Evolutionary conservation across 129 eudicot species (phyloP).

Genomic region (Erigeron canadensis): DNA sequence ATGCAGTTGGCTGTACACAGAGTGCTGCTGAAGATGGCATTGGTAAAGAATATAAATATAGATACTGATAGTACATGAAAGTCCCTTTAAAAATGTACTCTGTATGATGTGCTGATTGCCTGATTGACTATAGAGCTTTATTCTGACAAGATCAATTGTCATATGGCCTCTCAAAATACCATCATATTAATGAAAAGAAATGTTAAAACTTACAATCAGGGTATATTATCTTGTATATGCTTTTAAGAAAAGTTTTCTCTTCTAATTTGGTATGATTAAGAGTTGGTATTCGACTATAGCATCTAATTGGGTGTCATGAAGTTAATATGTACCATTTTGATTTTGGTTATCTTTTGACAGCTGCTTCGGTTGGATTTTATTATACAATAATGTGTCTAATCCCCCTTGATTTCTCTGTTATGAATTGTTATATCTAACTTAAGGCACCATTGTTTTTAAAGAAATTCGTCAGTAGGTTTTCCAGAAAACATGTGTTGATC

Average conservation of each 20-base stretch:
- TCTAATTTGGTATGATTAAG: neutral
- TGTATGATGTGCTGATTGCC: neutral
- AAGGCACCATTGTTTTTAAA: neutral
- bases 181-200: neutral
- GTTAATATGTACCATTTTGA: neutral
- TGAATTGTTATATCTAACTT: neutral
- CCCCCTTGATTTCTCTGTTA: neutral
- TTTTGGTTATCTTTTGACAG: neutral
- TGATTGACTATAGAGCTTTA: neutral
- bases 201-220: neutral
- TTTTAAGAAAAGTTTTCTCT: neutral
- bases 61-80: neutral
- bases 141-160: constrained; percentile 6
- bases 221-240: too few relatives aligned
- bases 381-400: neutral
- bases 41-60: constrained; percentile 48
- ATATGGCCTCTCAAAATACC: neutral
- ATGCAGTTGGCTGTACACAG: constrained; percentile 99
- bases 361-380: constrained; percentile 7
- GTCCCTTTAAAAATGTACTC: neutral
- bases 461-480: neutral
- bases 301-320: neutral
- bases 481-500: constrained; percentile 12
- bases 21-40: constrained; percentile 99
- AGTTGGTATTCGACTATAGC: neutral